phyloP scores from a whole-genome alignment of 2,329 filamentous ascomycete species.

The Pseudocercospora fuligena region DNA sequence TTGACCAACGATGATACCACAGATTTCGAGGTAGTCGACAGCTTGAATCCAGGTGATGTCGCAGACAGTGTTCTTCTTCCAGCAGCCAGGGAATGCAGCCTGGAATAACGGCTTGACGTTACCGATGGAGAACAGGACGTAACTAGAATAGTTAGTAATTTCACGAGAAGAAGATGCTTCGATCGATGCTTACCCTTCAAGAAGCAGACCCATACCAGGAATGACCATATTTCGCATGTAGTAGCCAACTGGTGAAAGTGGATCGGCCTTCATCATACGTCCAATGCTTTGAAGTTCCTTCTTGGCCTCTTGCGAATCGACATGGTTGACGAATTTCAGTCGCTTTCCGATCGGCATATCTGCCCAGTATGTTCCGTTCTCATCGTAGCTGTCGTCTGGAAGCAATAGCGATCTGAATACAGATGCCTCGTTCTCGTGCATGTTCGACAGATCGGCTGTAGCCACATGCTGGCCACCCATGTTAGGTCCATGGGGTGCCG shows the following conservation, averaged over 20 bases:
- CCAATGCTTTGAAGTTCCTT: slow-evolving; percentile 71
- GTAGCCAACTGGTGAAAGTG: slow-evolving; percentile 79
- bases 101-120: slow-evolving; percentile 85
- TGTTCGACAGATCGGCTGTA: slow-evolving; percentile 50
- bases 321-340: slow-evolving; percentile 73
- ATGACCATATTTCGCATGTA: slow-evolving; percentile 92
- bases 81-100: slow-evolving; percentile 77
- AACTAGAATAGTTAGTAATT: slow-evolving; percentile 55
- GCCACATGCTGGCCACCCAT: slow-evolving; percentile 50
- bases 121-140: slow-evolving; percentile 95
- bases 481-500: slow-evolving; percentile 56
- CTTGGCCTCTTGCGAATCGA: slow-evolving; percentile 72
- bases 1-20: slow-evolving; percentile 94
- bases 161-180: not conserved
- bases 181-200: slow-evolving; percentile 68
- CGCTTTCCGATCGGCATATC: slow-evolving; percentile 76
- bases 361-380: slow-evolving; percentile 88
- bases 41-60: slow-evolving; percentile 78
- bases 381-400: slow-evolving; percentile 85
- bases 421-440: slow-evolving; percentile 63
- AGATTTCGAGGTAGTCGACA: slow-evolving; percentile 89
- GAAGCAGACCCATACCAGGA: slow-evolving; percentile 85
- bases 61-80: slow-evolving; percentile 67
- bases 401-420: slow-evolving; percentile 81
- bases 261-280: slow-evolving; percentile 83